Evolutionary conservation across 2,329 filamentous ascomycete genomes (phyloP), one percentile per base, ranked within the genome.

Genomic region (Huntiella abstrusa): DNA sequence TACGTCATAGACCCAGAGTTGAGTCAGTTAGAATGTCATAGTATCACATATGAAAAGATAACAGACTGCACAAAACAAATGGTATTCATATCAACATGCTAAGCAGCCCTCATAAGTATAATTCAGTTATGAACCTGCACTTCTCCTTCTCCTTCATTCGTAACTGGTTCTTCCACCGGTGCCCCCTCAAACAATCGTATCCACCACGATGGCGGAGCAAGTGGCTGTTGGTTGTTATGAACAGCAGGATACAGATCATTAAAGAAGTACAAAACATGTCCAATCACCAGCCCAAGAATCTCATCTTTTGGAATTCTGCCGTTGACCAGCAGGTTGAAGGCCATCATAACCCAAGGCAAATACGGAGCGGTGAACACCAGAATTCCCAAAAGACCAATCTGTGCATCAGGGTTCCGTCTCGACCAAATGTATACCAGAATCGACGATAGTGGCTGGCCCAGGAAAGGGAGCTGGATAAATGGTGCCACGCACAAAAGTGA

Each of bases 401-500:
- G 71, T 0, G 86, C 92, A 52, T 95, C 84, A 1, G 91, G 88
- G 59, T 98, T 96, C 48, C 88, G 78, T 45, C 91, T 75, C 52
- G 86, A 91, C 91, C 91, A 98, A 56, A 98, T 95, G 62, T 98
- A 98, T 48, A 96, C 88, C 51, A 98, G 69, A 4, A 84, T 94
- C 43, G 85, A 93, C 3, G 84, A 92, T 11, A 98, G 71, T 1
- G 88, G 83, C 37, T 87, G 84, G n/a, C 91, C 91, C 8, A 98
- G 74, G 61, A 95, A 98, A 1, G 84, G 84, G 68, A 96, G 85
- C 19, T 81, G 86, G 43, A 94, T 80, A 51, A 95, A 68, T 1
- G 88, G 87, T 39, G 87, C 91, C 36, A 96, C 69, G 38, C 77
- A 65, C 47, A 96, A 73, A 13, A 98, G 75, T 48, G 80, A 81